Evolutionary conservation across 75 land plant genomes (phyloP).

Genomic region (Selaginella tamariscina): DNA sequence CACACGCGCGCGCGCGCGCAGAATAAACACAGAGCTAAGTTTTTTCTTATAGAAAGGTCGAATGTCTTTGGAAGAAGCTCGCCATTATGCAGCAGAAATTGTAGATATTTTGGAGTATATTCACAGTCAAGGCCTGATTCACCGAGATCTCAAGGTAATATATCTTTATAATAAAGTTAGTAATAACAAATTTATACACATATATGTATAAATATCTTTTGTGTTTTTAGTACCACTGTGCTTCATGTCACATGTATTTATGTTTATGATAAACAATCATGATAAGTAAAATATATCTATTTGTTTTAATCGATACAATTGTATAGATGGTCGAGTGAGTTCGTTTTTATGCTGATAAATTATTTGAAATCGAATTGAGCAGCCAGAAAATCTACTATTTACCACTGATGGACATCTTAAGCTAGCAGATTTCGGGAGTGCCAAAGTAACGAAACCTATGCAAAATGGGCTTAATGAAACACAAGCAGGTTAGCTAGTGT

Average conservation of each 20-base stretch:
- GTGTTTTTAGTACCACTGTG: too few species aligned
- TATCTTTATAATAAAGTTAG: too few species aligned
- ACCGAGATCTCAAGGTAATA: constrained; percentile 90
- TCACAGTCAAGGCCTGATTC: constrained; percentile 79
- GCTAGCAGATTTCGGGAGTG: constrained; percentile 95
- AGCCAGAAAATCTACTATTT: constrained; percentile 94
- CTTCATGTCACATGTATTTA: too few species aligned
- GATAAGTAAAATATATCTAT: too few species aligned
- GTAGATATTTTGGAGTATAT: constrained; percentile 89
- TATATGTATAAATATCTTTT: too few species aligned
- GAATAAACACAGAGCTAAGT: neutral
- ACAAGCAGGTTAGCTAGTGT: neutral
- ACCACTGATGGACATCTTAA: constrained; percentile 89
- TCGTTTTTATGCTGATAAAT: neutral
- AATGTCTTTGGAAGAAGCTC: constrained; percentile 66
- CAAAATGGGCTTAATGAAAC: neutral
- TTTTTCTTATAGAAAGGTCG: constrained; percentile 54
- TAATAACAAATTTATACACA: too few species aligned
- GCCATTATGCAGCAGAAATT: constrained; percentile 91
- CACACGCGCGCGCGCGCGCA: neutral
- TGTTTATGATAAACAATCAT: too few species aligned
- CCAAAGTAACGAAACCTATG: constrained; percentile 57
- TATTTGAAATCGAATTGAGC: constrained; percentile 16
- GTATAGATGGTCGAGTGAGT: neutral
- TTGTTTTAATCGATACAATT: neutral